These are phyloP conservation scores for Rosellinia necatrix DNA, from an alignment of 2,329 filamentous ascomycete genomes.

Conservation along the genomic window DNA sequence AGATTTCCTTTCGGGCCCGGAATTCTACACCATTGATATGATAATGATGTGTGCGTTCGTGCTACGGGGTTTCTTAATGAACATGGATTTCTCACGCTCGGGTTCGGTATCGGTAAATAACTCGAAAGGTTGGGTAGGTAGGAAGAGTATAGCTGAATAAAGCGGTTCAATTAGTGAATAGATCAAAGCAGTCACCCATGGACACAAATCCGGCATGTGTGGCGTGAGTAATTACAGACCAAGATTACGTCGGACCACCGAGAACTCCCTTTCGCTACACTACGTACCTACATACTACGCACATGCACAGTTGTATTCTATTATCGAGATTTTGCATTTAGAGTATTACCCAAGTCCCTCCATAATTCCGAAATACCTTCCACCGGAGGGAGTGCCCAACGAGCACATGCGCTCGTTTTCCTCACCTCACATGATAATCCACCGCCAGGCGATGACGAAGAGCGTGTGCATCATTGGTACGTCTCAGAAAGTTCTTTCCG, in stretches of 20 bases:
- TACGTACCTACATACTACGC: neutral
- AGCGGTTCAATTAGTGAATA: neutral
- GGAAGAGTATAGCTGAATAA: neutral
- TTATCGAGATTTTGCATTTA: slow-evolving; percentile 1
- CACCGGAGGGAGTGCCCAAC: neutral
- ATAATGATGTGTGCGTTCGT: slow-evolving; percentile 3
- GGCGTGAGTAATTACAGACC: too few relatives aligned
- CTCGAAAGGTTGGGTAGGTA: neutral
- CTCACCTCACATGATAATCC: neutral
- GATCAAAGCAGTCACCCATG: too few relatives aligned
- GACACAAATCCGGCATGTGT: too few relatives aligned
- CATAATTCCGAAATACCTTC: neutral
- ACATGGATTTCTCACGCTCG: neutral
- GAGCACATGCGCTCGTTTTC: neutral
- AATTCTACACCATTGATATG: slow-evolving; percentile 24
- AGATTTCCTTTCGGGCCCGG: slow-evolving; percentile 40
- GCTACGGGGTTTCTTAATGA: neutral
- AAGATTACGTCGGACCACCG: too few relatives aligned
- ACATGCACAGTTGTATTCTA: neutral
- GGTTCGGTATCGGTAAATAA: neutral
- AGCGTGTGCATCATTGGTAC: slow-evolving; percentile 58
- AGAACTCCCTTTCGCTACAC: too few relatives aligned
- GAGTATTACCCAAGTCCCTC: neutral
- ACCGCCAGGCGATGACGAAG: slow-evolving; percentile 45
- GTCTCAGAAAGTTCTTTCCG: slow-evolving; percentile 10